Base-by-base conservation (phyloP, 345 rosid genomes). In the Orychophragmus violaceus region DNA sequence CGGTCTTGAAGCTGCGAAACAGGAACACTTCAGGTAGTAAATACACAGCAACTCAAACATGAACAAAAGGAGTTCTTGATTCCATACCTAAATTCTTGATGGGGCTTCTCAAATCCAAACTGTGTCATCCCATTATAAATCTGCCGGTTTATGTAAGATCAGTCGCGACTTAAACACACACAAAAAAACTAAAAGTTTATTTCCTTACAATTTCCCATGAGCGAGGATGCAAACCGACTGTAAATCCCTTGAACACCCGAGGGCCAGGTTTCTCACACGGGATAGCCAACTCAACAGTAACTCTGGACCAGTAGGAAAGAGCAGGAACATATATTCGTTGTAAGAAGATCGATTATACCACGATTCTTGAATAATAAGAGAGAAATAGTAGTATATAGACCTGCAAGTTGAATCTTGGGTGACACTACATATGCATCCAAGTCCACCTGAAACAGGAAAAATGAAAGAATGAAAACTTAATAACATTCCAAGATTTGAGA, bases 141-240 rank as follows among this genome's bases (percentile, higher is more conserved):
- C 99, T 94, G 77, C 68, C n/a, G n/a, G n/a, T n/a, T n/a, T n/a
- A n/a, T n/a, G n/a, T n/a, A n/a, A n/a, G n/a, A n/a, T n/a, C n/a
- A n/a, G n/a, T n/a, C n/a, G n/a, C n/a, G n/a, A n/a, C n/a, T n/a
- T n/a, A n/a, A n/a, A n/a, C n/a, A n/a, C n/a, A n/a, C n/a, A n/a
- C n/a, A n/a, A n/a, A n/a, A n/a, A n/a, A n/a, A n/a, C n/a, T n/a
- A n/a, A n/a, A n/a, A n/a, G n/a, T 27, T 3, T 67, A 27, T 2
- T 25, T 83, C 52, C 97, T 77, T 83, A 93, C 98, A 72, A 94
- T 78, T 82, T 94, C 99, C 90, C 90, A 86, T 23, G 99, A 86
- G 63, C 89, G 82, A 22, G 96, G 96, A 87, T 90, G 95, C 75
- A 94, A 85, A 62, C 99, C 99, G 74, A 90, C 87, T 0, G 97